Evolutionary conservation across 2,329 filamentous ascomycete genomes (phyloP), one percentile per base, ranked within the genome.

Genomic region (Basipetospora chlamydospora): DNA sequence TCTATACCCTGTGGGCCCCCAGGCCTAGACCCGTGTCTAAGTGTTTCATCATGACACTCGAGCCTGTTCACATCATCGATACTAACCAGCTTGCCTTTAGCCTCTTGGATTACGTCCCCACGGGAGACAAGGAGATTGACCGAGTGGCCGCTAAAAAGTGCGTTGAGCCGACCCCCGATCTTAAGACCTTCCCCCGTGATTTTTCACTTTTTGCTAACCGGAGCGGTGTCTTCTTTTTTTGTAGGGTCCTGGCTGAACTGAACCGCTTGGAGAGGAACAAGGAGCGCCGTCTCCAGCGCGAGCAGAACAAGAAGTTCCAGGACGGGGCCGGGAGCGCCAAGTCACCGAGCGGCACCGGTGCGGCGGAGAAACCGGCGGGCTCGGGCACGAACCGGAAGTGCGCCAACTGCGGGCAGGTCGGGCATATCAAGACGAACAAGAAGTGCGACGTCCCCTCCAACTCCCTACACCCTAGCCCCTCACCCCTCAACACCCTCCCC

Each of bases 341-440:
- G 33, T 73, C 70, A 21, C 69, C 70, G 17, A 67, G 67, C 41
- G 48, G 53, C 21, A 45, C 42, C 39, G n/a, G n/a, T n/a, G 51
- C 50, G 17, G 44, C 45, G 34, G 69, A 68, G 51, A 71, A 73
- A 16, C 35, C 39, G 12, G 30, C 37, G 41, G n/a, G n/a, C n/a
- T 70, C 63, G 33, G 76, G 78, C 42, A 92, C 84, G 39, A 80
- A 80, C 23, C 73, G 92, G 49, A 96, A 96, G 63, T 98, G 90
- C 61, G 90, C 90, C 46, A 96, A 95, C 58, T 98, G 90, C 60
- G 90, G 90, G 35, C 82, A 90, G 56, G 81, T 93, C 38, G 90
- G 90, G 22, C 90, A 98, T 53, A 98, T 98, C 66, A 95, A 95
- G 61, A 96, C 88, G 33, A 96, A 96, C 66, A 93, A 95, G 64